Base-by-base conservation (phyloP, 768 basidiomycete species). In the Amanita pallidorosea region DNA sequence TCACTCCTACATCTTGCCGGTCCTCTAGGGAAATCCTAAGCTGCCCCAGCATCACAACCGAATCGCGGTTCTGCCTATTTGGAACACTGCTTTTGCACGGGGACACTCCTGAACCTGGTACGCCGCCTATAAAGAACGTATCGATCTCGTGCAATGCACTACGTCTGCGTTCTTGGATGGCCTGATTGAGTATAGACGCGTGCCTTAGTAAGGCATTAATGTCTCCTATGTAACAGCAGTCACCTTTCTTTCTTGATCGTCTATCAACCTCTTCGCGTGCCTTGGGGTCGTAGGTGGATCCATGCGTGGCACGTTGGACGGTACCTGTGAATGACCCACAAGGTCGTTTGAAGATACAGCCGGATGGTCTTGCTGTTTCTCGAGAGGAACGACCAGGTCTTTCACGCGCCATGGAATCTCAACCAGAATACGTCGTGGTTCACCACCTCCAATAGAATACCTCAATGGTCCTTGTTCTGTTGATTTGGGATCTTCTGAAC, bases 81-180 rank as follows among this genome's bases (percentile, higher is more conserved):
- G 48, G 47, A n/a, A 9, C 31, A 17, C 27, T 29, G 41, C 7
- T 35, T 35, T 59, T 53, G 49, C 60, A 53, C 55, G 65, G 63
- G 60, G 54, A 60, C 61, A 61, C 58, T 62, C 63, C 65, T 17
- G 79, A 68, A 1, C 80, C 81, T 1, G 81, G 81, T 12, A 74
- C 68, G 17, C 75, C 73, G 18, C 72, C 76, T 17, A 64, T 69
- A 61, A 76, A 80, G 59, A 77, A 77, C 49, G 61, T 74, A 66
- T 53, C 77, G 60, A 55, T 70, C 65, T 69, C 63, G 3, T 64
- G 67, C 35, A 83, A 60, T 0, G 82, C 83, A 49, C 80, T 83
- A 8, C 74, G 70, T 22, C 83, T 65, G 7, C 83, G 73, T 48
- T 82, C 81, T 55, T 75, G 73, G 37, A 85, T 84, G 0, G 79